Evolutionary conservation across 2,329 filamentous ascomycete species (phyloP).

Genomic region (Neonectria neomacrospora): DNA sequence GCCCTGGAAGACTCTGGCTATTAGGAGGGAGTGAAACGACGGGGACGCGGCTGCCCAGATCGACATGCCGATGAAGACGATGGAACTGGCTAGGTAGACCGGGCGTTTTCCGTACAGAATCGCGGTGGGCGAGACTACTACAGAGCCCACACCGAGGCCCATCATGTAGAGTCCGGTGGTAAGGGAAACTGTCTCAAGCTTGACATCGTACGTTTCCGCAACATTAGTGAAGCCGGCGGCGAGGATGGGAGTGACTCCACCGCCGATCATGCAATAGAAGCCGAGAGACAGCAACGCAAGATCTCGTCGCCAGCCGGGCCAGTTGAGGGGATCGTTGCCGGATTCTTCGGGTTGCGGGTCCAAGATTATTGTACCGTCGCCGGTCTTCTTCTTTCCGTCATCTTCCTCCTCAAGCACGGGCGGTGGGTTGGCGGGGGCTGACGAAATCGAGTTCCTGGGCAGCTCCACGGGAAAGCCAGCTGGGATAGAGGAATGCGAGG

Average conservation of each 20-base stretch:
- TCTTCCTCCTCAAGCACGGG: conserved; percentile 35
- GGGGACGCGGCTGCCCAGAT: conserved; percentile 90
- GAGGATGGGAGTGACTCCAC: conserved; percentile 89
- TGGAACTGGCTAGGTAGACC: conserved; percentile 81
- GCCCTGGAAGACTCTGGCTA: conserved; percentile 88
- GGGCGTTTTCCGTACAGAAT: conserved; percentile 92
- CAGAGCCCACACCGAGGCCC: conserved; percentile 86
- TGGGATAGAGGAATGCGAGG: conserved; percentile 68
- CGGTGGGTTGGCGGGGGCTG: conserved; percentile 21
- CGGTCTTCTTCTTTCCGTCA: conserved; percentile 76
- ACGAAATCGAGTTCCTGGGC: conserved; percentile 45
- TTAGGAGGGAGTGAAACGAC: conserved; percentile 79
- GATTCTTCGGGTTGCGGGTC: conserved; percentile 94
- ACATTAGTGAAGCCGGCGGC: conserved; percentile 91
- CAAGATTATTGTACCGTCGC: conserved; percentile 85
- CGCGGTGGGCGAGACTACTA: conserved; percentile 88
- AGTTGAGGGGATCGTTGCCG: conserved; percentile 91
- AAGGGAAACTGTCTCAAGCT: conserved; percentile 78
- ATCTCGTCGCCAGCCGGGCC: conserved; percentile 85
- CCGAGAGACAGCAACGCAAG: conserved; percentile 82
- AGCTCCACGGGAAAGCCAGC: conserved; percentile 55
- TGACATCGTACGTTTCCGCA: conserved; percentile 71
- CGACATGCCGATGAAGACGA: conserved; percentile 80
- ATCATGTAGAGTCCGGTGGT: conserved; percentile 96
- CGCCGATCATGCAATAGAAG: conserved; percentile 92